These are phyloP conservation scores for Metschnikowia colocasiae DNA, from an alignment of 805 yeast genomes.

Conservation along the genomic window DNA sequence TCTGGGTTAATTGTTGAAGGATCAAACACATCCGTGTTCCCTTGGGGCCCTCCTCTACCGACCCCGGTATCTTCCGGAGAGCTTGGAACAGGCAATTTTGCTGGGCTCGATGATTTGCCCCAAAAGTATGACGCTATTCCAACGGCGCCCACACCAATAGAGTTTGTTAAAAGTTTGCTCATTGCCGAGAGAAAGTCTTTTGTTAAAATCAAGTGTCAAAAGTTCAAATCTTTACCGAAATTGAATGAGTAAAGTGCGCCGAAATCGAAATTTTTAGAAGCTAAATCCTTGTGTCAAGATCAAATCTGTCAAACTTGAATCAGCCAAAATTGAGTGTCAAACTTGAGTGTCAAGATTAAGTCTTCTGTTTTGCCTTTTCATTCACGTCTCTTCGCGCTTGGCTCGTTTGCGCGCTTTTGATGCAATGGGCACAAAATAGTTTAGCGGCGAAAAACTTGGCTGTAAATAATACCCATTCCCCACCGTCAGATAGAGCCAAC, in stretches of 20 bases:
- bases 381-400: neutral
- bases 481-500: neutral
- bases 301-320: no score
- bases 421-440: neutral
- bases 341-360: no score
- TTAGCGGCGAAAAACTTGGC: neutral
- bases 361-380: neutral
- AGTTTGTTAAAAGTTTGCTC: slow-evolving; percentile 28
- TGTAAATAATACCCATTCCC: neutral
- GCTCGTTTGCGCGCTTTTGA: neutral
- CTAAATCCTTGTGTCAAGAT: no score
- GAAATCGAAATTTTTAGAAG: no score
- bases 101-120: slow-evolving; percentile 31
- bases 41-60: neutral
- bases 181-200: slow-evolving; percentile 5
- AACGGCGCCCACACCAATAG: slow-evolving; percentile 36
- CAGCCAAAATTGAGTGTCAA: no score
- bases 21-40: slow-evolving; percentile 19
- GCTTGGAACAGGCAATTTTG: slow-evolving; percentile 5
- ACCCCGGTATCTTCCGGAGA: slow-evolving; percentile 13
- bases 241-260: no score
- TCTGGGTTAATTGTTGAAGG: slow-evolving; percentile 58
- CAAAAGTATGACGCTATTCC: slow-evolving; percentile 41
- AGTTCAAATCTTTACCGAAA: no score
- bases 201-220: neutral